Conservation (phyloP, 1,284 basidiomycete species). For the Rhodotorula sp. region DNA sequence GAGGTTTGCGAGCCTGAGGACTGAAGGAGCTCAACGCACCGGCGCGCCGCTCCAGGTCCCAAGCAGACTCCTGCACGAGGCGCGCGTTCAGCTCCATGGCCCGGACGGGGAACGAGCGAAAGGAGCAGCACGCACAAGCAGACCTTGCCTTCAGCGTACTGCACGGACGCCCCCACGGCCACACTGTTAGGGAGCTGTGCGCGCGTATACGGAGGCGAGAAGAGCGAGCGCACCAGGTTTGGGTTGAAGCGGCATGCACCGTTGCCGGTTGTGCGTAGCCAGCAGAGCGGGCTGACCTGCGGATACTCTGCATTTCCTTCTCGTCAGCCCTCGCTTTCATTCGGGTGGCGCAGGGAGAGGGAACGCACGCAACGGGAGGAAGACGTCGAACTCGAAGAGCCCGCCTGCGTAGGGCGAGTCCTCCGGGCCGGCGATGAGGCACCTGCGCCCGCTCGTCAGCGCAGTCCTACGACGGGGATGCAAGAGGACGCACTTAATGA, state of each 20-base stretch:
- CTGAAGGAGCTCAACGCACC: background rate
- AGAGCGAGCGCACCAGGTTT: constrained; percentile 10
- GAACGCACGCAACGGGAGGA: constrained; percentile 54
- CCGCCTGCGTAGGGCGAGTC: constrained; percentile 61
- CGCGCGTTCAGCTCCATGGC: background rate
- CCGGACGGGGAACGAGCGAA: background rate
- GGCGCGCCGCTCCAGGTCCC: constrained; percentile 50
- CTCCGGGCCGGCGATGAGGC: constrained; percentile 62
- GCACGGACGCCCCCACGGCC: background rate
- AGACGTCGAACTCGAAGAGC: constrained; percentile 63
- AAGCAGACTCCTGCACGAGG: constrained; percentile 6
- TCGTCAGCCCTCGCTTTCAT: background rate
- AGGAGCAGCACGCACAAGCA: background rate
- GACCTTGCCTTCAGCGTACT: constrained; percentile 20
- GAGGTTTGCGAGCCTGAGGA: no score
- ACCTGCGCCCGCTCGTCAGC: constrained; percentile 53
- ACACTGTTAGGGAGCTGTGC: background rate
- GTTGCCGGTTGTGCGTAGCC: constrained; percentile 23
- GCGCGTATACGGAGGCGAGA: background rate
- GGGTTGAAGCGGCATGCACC: constrained; percentile 16
- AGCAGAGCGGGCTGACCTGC: constrained; percentile 11
- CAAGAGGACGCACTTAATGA: constrained; percentile 37
- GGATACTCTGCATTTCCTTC: constrained; percentile 13
- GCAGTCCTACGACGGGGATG: no score
- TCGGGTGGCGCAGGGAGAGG: background rate